Conservation (phyloP, 1,284 basidiomycete species). For the Porodaedalea pini region DNA sequence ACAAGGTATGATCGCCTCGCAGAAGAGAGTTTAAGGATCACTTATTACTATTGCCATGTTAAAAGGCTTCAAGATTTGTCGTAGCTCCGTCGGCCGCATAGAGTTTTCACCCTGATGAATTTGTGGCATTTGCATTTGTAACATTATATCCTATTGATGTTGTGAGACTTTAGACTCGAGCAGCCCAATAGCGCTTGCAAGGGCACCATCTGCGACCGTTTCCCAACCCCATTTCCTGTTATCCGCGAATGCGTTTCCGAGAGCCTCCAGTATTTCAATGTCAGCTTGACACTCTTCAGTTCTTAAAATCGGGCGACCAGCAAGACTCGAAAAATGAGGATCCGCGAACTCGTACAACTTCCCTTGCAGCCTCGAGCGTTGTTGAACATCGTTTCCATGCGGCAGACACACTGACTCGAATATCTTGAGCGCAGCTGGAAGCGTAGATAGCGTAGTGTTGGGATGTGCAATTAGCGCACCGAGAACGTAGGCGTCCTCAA, state of each 20-base stretch:
- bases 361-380: constrained; percentile 29
- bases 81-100: no score
- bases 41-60: no score
- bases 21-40: no score
- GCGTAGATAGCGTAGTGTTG: constrained; percentile 21
- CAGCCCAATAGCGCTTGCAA: not conserved
- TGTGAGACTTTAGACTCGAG: not conserved
- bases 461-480: constrained; percentile 33
- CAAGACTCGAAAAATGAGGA: constrained; percentile 21
- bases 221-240: constrained; percentile 32
- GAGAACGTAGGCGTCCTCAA: constrained; percentile 35
- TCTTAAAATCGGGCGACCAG: not conserved
- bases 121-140: no score
- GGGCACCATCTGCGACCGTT: constrained; percentile 17
- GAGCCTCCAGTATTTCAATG: constrained; percentile 23
- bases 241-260: constrained; percentile 29
- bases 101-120: no score
- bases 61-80: no score
- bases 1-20: no score
- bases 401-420: constrained; percentile 39
- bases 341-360: constrained; percentile 27
- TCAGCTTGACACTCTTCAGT: not conserved
- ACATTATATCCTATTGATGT: not conserved
- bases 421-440: constrained; percentile 30
- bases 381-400: constrained; percentile 30